Conservation (phyloP, 495 filamentous ascomycete genomes). For the Filosporella fistucella region DNA sequence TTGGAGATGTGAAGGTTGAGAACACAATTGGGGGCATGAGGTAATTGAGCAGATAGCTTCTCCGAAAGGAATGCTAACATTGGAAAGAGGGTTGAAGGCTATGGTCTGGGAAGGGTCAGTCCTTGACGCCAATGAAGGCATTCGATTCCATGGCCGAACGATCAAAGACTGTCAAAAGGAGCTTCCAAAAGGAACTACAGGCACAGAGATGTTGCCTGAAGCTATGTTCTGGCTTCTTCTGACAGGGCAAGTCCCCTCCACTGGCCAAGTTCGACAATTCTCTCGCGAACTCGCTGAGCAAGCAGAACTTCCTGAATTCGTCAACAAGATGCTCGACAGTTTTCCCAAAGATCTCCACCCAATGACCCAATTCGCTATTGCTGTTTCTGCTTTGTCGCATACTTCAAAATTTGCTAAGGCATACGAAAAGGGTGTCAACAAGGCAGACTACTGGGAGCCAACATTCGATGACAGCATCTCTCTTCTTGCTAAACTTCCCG, state of each 20-base stretch:
- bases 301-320: constrained; percentile 74
- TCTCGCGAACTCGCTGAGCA: constrained; percentile 86
- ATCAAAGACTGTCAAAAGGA: constrained; percentile 97
- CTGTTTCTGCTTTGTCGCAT: constrained; percentile 89
- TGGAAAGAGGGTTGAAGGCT: constrained; percentile 72
- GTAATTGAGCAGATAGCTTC: constrained; percentile 28
- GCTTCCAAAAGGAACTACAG: constrained; percentile 86
- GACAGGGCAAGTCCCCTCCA: constrained; percentile 86
- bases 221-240: constrained; percentile 99
- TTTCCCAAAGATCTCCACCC: constrained; percentile 89
- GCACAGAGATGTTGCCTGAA: constrained; percentile 98
- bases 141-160: constrained; percentile 94
- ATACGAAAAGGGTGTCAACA: constrained; percentile 85
- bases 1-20: constrained; percentile 92
- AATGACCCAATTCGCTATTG: constrained; percentile 96
- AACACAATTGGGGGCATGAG: constrained; percentile 96
- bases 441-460: constrained; percentile 97
- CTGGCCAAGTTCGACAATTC: constrained; percentile 72
- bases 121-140: constrained; percentile 93
- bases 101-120: constrained; percentile 99
- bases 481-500: constrained; percentile 92
- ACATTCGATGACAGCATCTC: constrained; percentile 95
- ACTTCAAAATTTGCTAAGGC: constrained; percentile 87
- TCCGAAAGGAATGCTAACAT: constrained; percentile 11
- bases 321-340: constrained; percentile 81